A percentile compares a stretch with the other conserved stretches of the same genome.
Evolutionary conservation across 2,329 filamentous ascomycete genomes (phyloP).

Genomic region (Penicillium sp.): DNA sequence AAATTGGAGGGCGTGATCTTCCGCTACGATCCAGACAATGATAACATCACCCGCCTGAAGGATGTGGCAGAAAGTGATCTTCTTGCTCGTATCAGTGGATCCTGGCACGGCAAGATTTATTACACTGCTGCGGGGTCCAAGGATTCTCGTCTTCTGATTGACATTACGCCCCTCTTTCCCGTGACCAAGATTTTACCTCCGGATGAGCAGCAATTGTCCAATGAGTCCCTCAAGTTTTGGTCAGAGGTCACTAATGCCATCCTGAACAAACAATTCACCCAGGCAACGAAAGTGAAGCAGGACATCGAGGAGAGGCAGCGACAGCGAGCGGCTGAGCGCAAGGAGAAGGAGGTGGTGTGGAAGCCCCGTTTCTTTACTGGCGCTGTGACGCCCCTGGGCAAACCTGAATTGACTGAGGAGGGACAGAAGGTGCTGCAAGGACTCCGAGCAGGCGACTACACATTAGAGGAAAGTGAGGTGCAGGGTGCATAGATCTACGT

Average conservation of each 20-base stretch:
- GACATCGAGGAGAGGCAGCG: constrained; percentile 90
- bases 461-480: constrained; percentile 43
- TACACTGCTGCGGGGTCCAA: constrained; percentile 52
- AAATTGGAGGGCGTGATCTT: constrained; percentile 89
- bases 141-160: constrained; percentile 71
- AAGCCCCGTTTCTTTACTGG: constrained; percentile 82
- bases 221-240: constrained; percentile 91
- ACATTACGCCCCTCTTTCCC: constrained; percentile 79
- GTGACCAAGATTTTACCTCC: constrained; percentile 78
- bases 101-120: constrained; percentile 73
- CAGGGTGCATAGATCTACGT: constrained; percentile 32
- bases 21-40: constrained; percentile 82
- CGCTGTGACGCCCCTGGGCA: constrained; percentile 58
- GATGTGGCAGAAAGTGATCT: constrained; percentile 85
- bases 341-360: constrained; percentile 68
- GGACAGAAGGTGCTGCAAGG: constrained; percentile 58
- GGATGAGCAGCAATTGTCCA: constrained; percentile 71
- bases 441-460: constrained; percentile 53
- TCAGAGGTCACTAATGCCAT: constrained; percentile 84
- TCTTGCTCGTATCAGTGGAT: constrained; percentile 75
- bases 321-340: constrained; percentile 76
- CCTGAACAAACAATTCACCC: constrained; percentile 72
- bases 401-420: constrained; percentile 62
- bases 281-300: constrained; percentile 82
- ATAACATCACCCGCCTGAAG: constrained; percentile 73